Conservation (phyloP, 495 filamentous ascomycete genomes). For the Podospora didyma region DNA sequence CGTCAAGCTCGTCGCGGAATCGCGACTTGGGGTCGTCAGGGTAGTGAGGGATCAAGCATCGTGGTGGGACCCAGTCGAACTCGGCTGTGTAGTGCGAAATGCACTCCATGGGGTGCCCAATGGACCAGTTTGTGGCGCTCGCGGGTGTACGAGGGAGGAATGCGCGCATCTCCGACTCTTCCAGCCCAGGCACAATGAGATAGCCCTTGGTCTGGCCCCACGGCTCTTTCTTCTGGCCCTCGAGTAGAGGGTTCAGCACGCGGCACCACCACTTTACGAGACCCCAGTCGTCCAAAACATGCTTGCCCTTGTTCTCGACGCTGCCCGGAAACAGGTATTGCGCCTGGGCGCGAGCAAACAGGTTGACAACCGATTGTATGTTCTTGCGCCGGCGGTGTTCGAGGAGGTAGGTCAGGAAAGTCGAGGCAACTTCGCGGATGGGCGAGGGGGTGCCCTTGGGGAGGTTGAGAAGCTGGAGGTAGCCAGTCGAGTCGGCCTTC, state of each 20-base stretch:
- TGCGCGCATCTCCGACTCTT: conserved; percentile 67
- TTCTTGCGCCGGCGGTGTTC: conserved; percentile 59
- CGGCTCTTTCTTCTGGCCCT: conserved; percentile 27
- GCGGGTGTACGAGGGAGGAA: conserved; percentile 45
- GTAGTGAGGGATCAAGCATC: conserved; percentile 84
- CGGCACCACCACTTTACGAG: conserved; percentile 95
- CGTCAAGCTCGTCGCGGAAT: conserved; percentile 84
- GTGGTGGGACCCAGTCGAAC: conserved; percentile 60
- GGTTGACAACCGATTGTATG: conserved; percentile 74
- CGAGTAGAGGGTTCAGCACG: conserved; percentile 71
- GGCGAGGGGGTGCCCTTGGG: conserved; percentile 63
- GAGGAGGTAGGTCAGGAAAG: conserved; percentile 73
- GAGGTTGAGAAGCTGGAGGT: conserved; percentile 61
- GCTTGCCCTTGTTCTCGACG: conserved; percentile 77
- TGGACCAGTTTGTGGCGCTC: conserved; percentile 44
- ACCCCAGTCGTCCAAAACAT: conserved; percentile 86
- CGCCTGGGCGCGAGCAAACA: conserved; percentile 88
- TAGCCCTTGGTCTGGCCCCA: conserved; percentile 60
- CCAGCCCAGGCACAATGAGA: conserved; percentile 81
- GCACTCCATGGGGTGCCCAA: conserved; percentile 52
- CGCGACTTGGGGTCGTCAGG: conserved; percentile 96
- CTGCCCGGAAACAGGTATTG: conserved; percentile 96
- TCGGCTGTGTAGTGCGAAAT: conserved; percentile 63
- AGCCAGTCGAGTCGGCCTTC: conserved; percentile 95
- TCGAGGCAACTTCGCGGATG: conserved; percentile 63